Conservation (phyloP, 768 basidiomycete genomes). For the Pulveroboletus sp. region DNA sequence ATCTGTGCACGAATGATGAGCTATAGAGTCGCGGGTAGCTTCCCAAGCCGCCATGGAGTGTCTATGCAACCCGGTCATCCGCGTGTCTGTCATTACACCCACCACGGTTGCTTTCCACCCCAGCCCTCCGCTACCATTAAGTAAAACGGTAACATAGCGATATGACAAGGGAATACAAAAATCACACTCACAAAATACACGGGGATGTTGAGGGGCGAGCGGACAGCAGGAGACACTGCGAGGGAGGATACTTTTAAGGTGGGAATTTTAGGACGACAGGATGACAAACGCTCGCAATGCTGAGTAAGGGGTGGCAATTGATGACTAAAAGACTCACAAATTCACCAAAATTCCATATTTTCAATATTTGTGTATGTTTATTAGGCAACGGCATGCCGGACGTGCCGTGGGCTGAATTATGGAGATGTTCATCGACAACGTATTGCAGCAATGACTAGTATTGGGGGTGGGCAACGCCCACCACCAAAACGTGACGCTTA, state of each 20-base stretch:
- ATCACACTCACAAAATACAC: constrained; percentile 21
- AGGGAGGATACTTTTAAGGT: constrained; percentile 17
- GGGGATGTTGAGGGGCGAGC: constrained; percentile 5
- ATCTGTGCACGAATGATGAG: constrained; percentile 14
- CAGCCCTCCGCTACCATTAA: background rate
- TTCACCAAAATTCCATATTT: too few relatives aligned
- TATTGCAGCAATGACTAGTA: too few relatives aligned
- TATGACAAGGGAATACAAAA: background rate
- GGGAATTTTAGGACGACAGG: constrained; percentile 6
- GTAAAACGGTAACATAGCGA: background rate
- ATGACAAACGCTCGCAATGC: constrained; percentile 17
- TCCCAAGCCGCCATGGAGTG: background rate
- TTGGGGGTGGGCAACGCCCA: too few relatives aligned
- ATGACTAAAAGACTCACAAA: background rate
- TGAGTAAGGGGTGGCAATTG: constrained; percentile 14
- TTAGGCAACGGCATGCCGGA: too few relatives aligned
- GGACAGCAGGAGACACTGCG: background rate
- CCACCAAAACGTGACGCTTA: too few relatives aligned
- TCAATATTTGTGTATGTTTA: too few relatives aligned
- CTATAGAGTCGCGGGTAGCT: background rate
- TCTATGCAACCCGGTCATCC: constrained; percentile 9
- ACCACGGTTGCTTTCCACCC: background rate
- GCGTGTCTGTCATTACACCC: constrained; percentile 11
- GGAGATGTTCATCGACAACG: too few relatives aligned
- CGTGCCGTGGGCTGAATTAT: too few relatives aligned